Evolutionary conservation across 768 basidiomycete genomes (phyloP), one percentile per base, ranked within the genome.

Genomic region (Antrodiella citrinella): DNA sequence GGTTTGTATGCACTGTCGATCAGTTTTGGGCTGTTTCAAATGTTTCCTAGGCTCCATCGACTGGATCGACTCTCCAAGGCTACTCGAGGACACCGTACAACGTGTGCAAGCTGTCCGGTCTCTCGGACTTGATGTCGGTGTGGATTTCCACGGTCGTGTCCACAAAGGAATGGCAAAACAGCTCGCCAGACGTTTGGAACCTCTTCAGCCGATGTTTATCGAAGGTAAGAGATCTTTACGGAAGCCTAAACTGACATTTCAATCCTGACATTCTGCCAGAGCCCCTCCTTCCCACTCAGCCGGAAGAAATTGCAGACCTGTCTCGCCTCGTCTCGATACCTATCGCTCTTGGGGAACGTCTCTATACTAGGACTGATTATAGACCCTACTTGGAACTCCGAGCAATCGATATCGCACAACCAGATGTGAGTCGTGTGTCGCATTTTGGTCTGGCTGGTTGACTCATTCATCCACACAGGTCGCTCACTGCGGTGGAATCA

Each of bases 91-190:
- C 4, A 74, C 75, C 0, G 74, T 80, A 13, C 62, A 71, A 12
- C 76, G 81, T 7, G 72, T 86, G 35, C 72, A 73, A 45, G 65
- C 55, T 4, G 64, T 67, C 12, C 53, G 56, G 25, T 59, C 71
- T 2, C 60, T 80, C 3, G 82, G 79, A 10, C 60, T 84, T 39
- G 82, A 86, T 55, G 81, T 83, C 3, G 82, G 80, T 3, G 63
- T 84, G 19, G 82, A 86, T 57, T 86, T 86, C 63, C 84, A 84
- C 56, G 83, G 84, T 21, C 71, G 83, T 11, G 66, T 84, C 19
- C 84, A 85, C 60, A 82, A 80, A 56, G 75, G 78, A 2, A 80
- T 84, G 72, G 81, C 82, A 15, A 83, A 79, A 56, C 84, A 83
- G 59, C 73, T 86, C 7, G 82, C 79, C 4, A 73, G 71, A 45